phyloP scores from a whole-genome alignment of 225 moss, liverwort and hornwort species.

The Bryoerythrophyllum caledonicum region DNA sequence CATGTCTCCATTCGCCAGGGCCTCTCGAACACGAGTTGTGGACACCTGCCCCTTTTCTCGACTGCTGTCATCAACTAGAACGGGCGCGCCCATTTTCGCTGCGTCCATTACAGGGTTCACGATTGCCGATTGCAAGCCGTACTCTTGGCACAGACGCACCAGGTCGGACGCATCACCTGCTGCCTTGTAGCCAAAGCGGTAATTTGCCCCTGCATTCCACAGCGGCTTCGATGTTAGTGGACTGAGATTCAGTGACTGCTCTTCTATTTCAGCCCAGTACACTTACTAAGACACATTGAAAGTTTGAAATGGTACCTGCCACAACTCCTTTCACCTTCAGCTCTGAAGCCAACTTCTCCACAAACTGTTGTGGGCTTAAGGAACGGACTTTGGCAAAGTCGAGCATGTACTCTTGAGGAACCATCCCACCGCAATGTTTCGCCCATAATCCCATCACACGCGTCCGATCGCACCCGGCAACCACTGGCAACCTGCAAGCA shows the following conservation, averaged over 20 bases:
- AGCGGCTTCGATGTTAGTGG: conserved; percentile 5
- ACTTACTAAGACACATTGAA: not conserved
- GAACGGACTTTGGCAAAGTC: conserved; percentile 88
- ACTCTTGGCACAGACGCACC: conserved; percentile 75
- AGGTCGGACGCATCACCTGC: conserved; percentile 96
- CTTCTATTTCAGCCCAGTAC: not conserved
- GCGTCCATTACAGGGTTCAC: conserved; percentile 91
- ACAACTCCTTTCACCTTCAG: conserved; percentile 91
- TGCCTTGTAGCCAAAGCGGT: conserved; percentile 94
- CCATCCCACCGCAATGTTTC: conserved; percentile 60
- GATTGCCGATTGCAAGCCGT: conserved; percentile 82
- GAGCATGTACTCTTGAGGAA: conserved; percentile 74
- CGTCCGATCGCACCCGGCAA: conserved; percentile 74
- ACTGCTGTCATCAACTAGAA: conserved; percentile 46
- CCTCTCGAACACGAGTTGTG: conserved; percentile 81
- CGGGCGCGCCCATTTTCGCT: conserved; percentile 14
- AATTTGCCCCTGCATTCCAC: conserved; percentile 68
- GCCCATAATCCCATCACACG: conserved; percentile 92
- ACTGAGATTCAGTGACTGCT: not conserved
- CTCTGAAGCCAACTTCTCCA: conserved; percentile 79
- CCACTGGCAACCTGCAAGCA: conserved; percentile 79
- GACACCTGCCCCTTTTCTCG: conserved; percentile 96
- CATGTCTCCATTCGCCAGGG: conserved; percentile 76
- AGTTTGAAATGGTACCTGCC: conserved; percentile 55
- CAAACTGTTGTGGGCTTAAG: conserved; percentile 86